Evolutionary conservation across 2,329 filamentous ascomycete genomes (phyloP), one percentile per base, ranked within the genome.

Genomic region (Botrytis tulipae): DNA sequence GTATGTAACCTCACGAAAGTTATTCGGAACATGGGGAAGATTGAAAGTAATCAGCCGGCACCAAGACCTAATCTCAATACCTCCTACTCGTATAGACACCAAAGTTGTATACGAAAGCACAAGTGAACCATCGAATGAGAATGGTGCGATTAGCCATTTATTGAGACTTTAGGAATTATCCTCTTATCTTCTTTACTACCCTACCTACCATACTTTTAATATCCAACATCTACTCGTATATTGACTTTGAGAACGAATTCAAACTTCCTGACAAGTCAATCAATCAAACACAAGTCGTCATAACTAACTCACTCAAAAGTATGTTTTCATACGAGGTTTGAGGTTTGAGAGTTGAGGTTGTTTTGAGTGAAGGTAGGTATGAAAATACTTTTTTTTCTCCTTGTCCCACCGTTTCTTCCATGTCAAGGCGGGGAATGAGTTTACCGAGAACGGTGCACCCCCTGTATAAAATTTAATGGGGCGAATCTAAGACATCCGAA

Each of bases 311-410:
- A 54, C 35, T 54, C 32, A 12, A 40, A 46, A 40, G 46, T 32
- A 67, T 54, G 65, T 54, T 67, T 54, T 67, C 65, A 40, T 29
- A 29, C n/a, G 46, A 67, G 65, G 46, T 37, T 25, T 37, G 46
- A 67, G 65, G 46, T 37, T 25, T 37, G 16, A 40, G 32, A 54
- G 18, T 67, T 40, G 35, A 67, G 22, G 4, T 54, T 67, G 65
- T 67, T 67, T 67, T 51, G 65, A 67, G 32, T 67, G 32, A 67
- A 51, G 44, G 32, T 32, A 32, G 4, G 32, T 37, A 18, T 22
- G 20, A 67, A 66, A 51, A 51, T 37, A 51, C 32, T 42, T 29
- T 67, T 22, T 37, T 18, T 20, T 65, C 42, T 65, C 42, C 42
- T 9, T 42, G n/a, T 57, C 51, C 42, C 42, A 44, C 18, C 40